Evolutionary conservation across 139 green algal species (phyloP).

Genomic region (Zygnema circumcarinatum): DNA sequence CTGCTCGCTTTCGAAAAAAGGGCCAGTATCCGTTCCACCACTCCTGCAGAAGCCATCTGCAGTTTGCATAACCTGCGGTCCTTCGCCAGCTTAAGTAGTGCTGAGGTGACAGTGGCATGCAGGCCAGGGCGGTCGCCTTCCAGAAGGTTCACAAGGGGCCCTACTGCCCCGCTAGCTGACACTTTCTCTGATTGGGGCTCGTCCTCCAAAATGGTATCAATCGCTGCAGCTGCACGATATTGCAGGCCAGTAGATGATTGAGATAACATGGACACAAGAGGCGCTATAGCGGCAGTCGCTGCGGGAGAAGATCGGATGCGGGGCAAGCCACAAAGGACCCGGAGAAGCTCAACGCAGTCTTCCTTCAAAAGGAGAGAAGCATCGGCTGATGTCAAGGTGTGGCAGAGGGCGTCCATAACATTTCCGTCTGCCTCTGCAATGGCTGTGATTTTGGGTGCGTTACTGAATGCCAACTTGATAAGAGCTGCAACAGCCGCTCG

Average conservation of each 20-base stretch:
- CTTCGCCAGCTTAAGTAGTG: slow-evolving; percentile 45
- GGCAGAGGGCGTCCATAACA: slow-evolving; percentile 12
- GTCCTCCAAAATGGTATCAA: slow-evolving; percentile 46
- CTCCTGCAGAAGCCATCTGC: slow-evolving; percentile 31
- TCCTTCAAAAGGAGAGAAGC: slow-evolving; percentile 1
- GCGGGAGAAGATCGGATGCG: not conserved
- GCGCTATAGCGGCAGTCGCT: slow-evolving; percentile 32
- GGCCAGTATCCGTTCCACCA: slow-evolving; percentile 33
- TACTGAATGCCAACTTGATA: slow-evolving; percentile 14
- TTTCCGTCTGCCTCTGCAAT: slow-evolving; percentile 24
- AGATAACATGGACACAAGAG: slow-evolving; percentile 15
- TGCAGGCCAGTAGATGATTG: slow-evolving; percentile 8
- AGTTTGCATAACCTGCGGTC: slow-evolving; percentile 46
- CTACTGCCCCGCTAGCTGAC: slow-evolving; percentile 10
- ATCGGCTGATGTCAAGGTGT: slow-evolving; percentile 1
- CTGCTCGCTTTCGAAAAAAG: slow-evolving; percentile 15
- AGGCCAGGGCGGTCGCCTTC: slow-evolving; percentile 9
- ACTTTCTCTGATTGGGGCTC: slow-evolving; percentile 41
- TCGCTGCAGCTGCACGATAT: slow-evolving; percentile 18
- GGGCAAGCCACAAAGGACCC: slow-evolving; percentile 1
- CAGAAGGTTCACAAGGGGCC: slow-evolving; percentile 29
- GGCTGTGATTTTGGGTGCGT: slow-evolving; percentile 18
- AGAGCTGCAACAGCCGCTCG: slow-evolving; percentile 30
- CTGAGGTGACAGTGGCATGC: slow-evolving; percentile 8
- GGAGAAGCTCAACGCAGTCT: slow-evolving; percentile 24